A percentile compares a stretch with the other conserved stretches of the same genome.
Conservation (phyloP, 129 eudicot genomes). For the Silybum marianum region DNA sequence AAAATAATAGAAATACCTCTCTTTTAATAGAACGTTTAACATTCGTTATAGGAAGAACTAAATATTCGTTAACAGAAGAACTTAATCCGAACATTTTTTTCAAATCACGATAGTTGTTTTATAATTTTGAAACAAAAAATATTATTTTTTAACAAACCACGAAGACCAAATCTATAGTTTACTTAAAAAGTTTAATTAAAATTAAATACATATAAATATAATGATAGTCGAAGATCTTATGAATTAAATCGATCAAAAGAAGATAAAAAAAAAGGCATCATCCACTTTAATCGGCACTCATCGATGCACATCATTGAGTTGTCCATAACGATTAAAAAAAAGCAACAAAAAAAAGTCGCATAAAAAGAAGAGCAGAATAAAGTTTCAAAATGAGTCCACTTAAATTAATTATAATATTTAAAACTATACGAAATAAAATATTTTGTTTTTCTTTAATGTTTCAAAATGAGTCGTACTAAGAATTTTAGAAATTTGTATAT, state of each 20-base stretch:
- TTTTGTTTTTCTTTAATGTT: too few relatives aligned
- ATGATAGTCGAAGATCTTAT: background rate
- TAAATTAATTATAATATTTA: background rate
- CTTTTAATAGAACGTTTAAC: too few relatives aligned
- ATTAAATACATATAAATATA: background rate
- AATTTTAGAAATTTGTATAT: background rate
- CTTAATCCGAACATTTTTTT: too few relatives aligned
- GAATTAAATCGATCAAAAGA: background rate
- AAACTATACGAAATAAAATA: background rate
- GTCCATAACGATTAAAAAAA: conserved; percentile 38
- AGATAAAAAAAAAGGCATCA: background rate
- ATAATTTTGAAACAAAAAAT: too few relatives aligned
- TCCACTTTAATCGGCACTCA: conserved; percentile 27
- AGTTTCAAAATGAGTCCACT: conserved; percentile 32
- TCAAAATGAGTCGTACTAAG: background rate
- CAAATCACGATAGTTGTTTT: too few relatives aligned
- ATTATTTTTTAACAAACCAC: too few relatives aligned
- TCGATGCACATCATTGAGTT: conserved; percentile 31
- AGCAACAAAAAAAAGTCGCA: conserved; percentile 30
- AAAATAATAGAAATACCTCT: too few relatives aligned
- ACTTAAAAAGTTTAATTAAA: too few relatives aligned
- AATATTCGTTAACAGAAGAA: too few relatives aligned
- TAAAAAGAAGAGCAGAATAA: conserved; percentile 40
- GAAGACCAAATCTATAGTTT: too few relatives aligned
- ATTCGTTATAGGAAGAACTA: too few relatives aligned